A percentile compares a stretch with the other conserved stretches of the same genome.
Conservation (phyloP, 345 rosid species). For the Ailanthus altissimus region DNA sequence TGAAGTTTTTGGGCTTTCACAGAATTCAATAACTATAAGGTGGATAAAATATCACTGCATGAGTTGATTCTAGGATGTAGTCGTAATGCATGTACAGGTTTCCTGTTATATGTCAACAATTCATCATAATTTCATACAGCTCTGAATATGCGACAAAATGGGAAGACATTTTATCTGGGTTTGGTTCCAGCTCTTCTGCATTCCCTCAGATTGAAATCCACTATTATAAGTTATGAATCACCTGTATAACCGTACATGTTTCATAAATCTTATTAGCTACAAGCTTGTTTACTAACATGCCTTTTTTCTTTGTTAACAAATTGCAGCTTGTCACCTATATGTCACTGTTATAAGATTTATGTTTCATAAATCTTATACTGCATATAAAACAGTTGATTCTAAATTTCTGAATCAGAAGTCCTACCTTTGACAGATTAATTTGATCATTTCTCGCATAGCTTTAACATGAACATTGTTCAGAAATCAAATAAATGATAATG, state of each 20-base stretch:
- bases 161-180: not conserved
- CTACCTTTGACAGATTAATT: not conserved
- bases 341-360: no score
- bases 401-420: conserved; percentile 11
- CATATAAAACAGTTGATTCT: not conserved
- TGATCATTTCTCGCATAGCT: not conserved
- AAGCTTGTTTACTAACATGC: not conserved
- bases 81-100: not conserved
- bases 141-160: not conserved
- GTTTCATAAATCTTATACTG: not conserved
- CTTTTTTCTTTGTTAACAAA: not conserved
- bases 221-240: not conserved
- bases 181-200: not conserved
- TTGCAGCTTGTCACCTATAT: not conserved
- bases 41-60: not conserved
- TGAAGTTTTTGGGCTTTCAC: not conserved
- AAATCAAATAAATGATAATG: not conserved
- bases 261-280: not conserved
- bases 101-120: not conserved
- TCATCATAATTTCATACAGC: not conserved
- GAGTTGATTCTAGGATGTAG: not conserved
- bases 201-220: not conserved
- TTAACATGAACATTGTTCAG: not conserved
- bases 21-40: not conserved
- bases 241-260: not conserved